Evolutionary conservation across 345 rosid genomes (phyloP).

Genomic region (Rhizophora apiculata): DNA sequence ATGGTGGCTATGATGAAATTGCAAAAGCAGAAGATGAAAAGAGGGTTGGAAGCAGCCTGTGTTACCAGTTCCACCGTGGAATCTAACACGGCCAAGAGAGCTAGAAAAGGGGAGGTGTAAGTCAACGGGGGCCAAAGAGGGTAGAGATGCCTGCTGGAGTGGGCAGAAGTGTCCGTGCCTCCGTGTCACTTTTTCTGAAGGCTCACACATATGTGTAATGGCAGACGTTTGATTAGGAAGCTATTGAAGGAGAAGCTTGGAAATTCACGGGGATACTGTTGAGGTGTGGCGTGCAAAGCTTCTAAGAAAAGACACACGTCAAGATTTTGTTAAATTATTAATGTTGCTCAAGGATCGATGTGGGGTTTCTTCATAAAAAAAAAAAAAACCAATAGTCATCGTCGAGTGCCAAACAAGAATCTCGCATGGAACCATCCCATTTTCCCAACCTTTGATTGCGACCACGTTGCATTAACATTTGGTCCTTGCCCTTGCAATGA

Average conservation of each 20-base stretch:
- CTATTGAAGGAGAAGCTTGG: conserved; percentile 21
- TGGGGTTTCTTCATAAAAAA: conserved; percentile 2
- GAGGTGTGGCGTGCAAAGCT: conserved; percentile 35
- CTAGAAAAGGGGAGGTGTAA: background rate
- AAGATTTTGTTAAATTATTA: conserved; percentile 1
- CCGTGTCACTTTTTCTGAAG: background rate
- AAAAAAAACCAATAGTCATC: background rate
- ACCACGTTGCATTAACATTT: background rate
- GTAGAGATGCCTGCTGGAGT: background rate
- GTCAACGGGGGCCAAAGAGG: background rate
- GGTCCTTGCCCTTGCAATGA: background rate
- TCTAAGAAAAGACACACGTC: background rate
- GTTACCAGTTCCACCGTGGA: conserved; percentile 30
- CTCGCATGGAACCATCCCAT: conserved; percentile 4
- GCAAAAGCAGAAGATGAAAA: conserved; percentile 47
- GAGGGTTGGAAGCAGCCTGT: conserved; percentile 41
- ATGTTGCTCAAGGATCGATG: background rate
- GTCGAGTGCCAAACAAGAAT: conserved; percentile 1
- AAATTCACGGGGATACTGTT: background rate
- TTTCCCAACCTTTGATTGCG: background rate
- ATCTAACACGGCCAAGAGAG: conserved; percentile 27
- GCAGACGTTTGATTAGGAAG: conserved; percentile 14
- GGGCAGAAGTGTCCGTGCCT: background rate
- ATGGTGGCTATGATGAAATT: conserved; percentile 44
- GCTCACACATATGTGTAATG: background rate